Evolutionary conservation across 148 eudicot species (phyloP).

Genomic region (Vaccinium corymbosum): DNA sequence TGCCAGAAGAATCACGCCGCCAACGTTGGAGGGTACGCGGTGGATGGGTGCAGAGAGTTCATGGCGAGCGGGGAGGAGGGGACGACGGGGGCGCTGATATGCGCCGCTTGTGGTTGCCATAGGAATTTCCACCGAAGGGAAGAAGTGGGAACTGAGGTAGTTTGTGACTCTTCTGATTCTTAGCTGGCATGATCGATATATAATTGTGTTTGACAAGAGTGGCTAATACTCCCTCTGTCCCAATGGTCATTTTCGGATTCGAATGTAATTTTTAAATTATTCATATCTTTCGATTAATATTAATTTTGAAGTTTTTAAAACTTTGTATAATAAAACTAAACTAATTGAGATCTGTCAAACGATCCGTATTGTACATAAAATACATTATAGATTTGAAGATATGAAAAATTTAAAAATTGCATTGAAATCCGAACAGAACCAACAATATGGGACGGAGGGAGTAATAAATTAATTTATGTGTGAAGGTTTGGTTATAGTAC

Average conservation of each 20-base stretch:
- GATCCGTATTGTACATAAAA: too few species aligned
- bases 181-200: not conserved
- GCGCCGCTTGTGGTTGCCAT: conserved; percentile 86
- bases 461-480: too few species aligned
- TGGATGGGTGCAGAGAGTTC: conserved; percentile 87
- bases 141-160: conserved; percentile 47
- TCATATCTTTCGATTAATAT: too few species aligned
- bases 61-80: conserved; percentile 66
- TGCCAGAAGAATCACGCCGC: conserved; percentile 87
- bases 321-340: too few species aligned
- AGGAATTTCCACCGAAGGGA: conserved; percentile 67
- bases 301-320: too few species aligned
- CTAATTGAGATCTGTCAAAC: too few species aligned
- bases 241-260: too few species aligned
- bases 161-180: conserved; percentile 40
- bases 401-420: too few species aligned
- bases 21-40: conserved; percentile 69
- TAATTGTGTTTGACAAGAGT: not conserved
- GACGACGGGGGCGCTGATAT: conserved; percentile 37
- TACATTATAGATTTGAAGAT: too few species aligned
- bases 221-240: not conserved
- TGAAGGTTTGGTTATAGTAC: not conserved
- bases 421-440: too few species aligned
- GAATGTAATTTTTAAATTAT: too few species aligned
- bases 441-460: too few species aligned